Evolutionary conservation across 2,329 filamentous ascomycete genomes (phyloP).

Genomic region (Aureobasidium namibiae): DNA sequence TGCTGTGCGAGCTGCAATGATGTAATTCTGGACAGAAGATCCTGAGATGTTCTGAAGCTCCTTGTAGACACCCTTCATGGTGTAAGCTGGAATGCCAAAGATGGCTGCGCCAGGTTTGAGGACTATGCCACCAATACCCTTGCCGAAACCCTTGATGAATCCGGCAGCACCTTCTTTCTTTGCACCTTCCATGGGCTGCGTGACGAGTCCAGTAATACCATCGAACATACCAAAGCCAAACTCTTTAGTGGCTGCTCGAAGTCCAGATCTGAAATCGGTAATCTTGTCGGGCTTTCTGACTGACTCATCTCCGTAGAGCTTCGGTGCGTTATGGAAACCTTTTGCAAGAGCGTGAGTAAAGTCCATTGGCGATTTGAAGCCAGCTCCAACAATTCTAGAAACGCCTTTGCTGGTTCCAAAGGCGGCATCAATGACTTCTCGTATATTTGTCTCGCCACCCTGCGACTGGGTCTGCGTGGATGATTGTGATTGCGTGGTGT

Average conservation of each 20-base stretch:
- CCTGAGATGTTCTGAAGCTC: slow-evolving; percentile 63
- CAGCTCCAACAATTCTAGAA: slow-evolving; percentile 28
- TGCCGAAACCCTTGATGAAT: slow-evolving; percentile 68
- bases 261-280: slow-evolving; percentile 57
- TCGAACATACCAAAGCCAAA: slow-evolving; percentile 68
- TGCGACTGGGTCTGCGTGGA: not conserved
- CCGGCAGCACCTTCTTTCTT: slow-evolving; percentile 55
- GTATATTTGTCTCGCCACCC: not conserved
- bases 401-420: slow-evolving; percentile 28
- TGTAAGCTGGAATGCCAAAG: slow-evolving; percentile 55
- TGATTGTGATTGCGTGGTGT: not conserved
- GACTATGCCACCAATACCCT: slow-evolving; percentile 67
- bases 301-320: slow-evolving; percentile 62
- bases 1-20: slow-evolving; percentile 65
- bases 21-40: slow-evolving; percentile 67
- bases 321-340: slow-evolving; percentile 63
- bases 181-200: slow-evolving; percentile 59
- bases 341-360: slow-evolving; percentile 55
- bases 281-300: slow-evolving; percentile 56
- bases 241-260: slow-evolving; percentile 39
- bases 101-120: slow-evolving; percentile 59
- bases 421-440: slow-evolving; percentile 17
- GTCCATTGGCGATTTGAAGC: slow-evolving; percentile 47
- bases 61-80: slow-evolving; percentile 68
- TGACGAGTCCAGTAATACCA: slow-evolving; percentile 67